Base-by-base conservation (phyloP, 2,329 filamentous ascomycete species). In the Ophiostoma sp. region DNA sequence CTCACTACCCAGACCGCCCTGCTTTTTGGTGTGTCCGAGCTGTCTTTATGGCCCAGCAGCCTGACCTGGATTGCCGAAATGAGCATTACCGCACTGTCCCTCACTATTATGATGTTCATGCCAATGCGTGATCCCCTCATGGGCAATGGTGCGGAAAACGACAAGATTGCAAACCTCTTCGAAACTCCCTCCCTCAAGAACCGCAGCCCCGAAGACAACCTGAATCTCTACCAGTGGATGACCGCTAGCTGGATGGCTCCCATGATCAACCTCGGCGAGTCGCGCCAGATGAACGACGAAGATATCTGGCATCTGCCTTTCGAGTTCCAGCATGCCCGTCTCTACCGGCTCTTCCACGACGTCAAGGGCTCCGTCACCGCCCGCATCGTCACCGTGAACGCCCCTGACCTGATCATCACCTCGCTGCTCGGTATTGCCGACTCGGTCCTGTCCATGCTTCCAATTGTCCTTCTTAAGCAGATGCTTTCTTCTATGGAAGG, bases 191-290 rank as follows among this genome's bases (percentile, higher is more conserved):
- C 84, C 0, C 82, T 80, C 2, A 78, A 83, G 1, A 80, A 91
- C n/a, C 89, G 92, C 69, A 87, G 85, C 54, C 89, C 93, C 0
- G 93, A 97, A 77, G 93, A 97, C 74, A 88, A 90, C 73, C 78
- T 96, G 33, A 90, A 85, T 0, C 81, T 94, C 0, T 93, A 92
- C 85, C 90, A 94, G 74, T 97, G 92, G 79, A 90, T 94, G 86
- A 89, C 87, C 6, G 90, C 96, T 36, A 91, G 87, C 0, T 97
- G 93, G 93, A 89, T 96, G 80, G 82, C 83, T 0, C 90, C 93
- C 0, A 79, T 96, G 7, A 92, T 96, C 15, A 80, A 82, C 1
- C 79, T 88, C 33, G 92, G 90, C 1, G 85, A 83, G 60, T 81
- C 82, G 39, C 83, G 87, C 57, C 89, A 93, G 74, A 81, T 97